Conservation (phyloP, 2,329 filamentous ascomycete genomes). For the Ceratocystis papillata region DNA sequence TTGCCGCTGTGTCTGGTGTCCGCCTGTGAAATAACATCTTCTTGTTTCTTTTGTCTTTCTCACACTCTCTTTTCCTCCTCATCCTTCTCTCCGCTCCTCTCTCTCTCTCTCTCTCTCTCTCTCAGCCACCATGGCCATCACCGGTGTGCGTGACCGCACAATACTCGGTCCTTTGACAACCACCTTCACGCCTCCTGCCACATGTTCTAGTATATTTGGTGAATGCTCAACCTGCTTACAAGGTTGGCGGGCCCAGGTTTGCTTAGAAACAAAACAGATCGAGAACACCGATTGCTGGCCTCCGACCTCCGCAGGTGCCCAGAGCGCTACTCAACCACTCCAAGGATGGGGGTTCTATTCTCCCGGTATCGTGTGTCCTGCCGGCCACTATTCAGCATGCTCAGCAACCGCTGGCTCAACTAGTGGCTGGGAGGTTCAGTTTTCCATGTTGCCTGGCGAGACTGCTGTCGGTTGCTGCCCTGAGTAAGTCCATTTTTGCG, state of each 20-base stretch:
- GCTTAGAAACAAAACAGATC: constrained; percentile 20
- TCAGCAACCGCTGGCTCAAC: constrained; percentile 28
- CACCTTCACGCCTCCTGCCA: constrained; percentile 24
- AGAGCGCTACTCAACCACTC: constrained; percentile 15
- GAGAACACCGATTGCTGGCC: constrained; percentile 24
- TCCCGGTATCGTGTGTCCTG: constrained; percentile 31
- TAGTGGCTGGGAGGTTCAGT: constrained; percentile 29
- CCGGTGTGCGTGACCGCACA: constrained; percentile 20
- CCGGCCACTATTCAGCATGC: constrained; percentile 31
- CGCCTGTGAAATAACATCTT: no score
- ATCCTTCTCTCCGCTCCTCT: neutral
- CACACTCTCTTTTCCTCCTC: neutral
- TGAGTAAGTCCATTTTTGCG: constrained; percentile 26
- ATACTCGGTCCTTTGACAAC: constrained; percentile 26
- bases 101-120: neutral
- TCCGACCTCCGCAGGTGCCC: constrained; percentile 5
- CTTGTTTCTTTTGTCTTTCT: no score
- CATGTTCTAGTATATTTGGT: constrained; percentile 23
- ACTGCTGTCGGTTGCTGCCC: constrained; percentile 32
- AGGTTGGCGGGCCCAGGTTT: constrained; percentile 20
- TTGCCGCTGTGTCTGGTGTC: neutral
- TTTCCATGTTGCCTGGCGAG: constrained; percentile 28
- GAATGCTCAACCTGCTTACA: constrained; percentile 16
- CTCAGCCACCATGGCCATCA: constrained; percentile 21
- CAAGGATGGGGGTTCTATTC: constrained; percentile 32